Conservation (phyloP, 208 protist species). For the Acanthamoeba castellanii region DNA sequence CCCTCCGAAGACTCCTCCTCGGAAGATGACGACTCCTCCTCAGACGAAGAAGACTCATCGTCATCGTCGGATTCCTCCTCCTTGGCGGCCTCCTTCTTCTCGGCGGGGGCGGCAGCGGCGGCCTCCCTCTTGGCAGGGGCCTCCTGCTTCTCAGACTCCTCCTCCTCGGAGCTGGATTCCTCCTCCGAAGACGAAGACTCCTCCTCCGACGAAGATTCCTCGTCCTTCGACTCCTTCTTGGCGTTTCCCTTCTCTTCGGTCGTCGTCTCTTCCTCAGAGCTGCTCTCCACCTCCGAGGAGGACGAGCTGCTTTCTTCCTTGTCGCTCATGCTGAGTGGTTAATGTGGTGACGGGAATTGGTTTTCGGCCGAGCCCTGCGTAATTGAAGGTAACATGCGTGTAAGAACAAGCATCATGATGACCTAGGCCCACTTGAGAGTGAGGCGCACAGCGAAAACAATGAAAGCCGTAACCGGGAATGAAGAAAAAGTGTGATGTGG, state of each 20-base stretch:
- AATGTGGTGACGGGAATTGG: not conserved
- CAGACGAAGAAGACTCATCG: not conserved
- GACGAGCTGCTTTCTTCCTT: slow-evolving; percentile 55
- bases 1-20: slow-evolving; percentile 21
- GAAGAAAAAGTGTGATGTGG: too few relatives aligned
- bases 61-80: not conserved
- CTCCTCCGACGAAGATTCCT: slow-evolving; percentile 9
- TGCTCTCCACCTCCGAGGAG: slow-evolving; percentile 34
- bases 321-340: slow-evolving; percentile 11
- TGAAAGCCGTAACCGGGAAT: too few relatives aligned
- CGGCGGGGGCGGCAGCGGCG: not conserved
- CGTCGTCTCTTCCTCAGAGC: slow-evolving; percentile 35
- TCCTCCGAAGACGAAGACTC: slow-evolving; percentile 26
- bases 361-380: not conserved
- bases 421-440: too few relatives aligned
- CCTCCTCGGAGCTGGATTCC: slow-evolving; percentile 23
- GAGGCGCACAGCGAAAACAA: too few relatives aligned
- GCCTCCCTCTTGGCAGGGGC: slow-evolving; percentile 6
- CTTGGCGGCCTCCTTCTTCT: not conserved
- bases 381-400: not conserved
- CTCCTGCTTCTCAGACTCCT: slow-evolving; percentile 3
- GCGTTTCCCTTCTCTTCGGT: slow-evolving; percentile 37
- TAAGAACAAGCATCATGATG: not conserved
- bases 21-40: not conserved
- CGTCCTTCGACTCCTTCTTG: slow-evolving; percentile 43